Conservation (phyloP, 179 eudicot species). For the Carnegiea gigantea region DNA sequence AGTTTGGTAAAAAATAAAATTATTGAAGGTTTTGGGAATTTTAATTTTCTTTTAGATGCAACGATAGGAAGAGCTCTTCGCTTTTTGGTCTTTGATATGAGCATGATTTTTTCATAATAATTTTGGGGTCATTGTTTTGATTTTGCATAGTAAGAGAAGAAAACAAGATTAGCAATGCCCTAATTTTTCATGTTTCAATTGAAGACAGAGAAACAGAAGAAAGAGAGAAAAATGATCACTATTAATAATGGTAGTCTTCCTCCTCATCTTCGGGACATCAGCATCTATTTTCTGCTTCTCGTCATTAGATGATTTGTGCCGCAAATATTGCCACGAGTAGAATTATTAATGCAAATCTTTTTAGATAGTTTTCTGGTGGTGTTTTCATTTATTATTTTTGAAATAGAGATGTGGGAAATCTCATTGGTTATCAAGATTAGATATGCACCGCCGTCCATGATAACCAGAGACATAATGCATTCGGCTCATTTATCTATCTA, state of each 20-base stretch:
- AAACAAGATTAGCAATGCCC: background rate
- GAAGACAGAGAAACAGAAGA: background rate
- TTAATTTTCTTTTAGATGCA: background rate
- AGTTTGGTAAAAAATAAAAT: background rate
- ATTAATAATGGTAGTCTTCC: background rate
- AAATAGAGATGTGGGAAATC: background rate
- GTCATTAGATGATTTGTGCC: background rate
- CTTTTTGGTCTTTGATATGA: slow-evolving; percentile 20
- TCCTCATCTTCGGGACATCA: background rate
- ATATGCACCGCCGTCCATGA: no score
- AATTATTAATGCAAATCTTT: background rate
- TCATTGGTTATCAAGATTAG: no score
- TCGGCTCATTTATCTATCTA: no score
- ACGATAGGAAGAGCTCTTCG: slow-evolving; percentile 8
- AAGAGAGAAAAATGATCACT: background rate
- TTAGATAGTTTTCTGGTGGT: background rate
- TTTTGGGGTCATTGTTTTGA: background rate
- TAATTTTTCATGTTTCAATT: background rate
- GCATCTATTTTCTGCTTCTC: background rate
- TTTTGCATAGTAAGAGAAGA: slow-evolving; percentile 5
- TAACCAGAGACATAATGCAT: no score
- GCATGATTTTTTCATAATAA: slow-evolving; percentile 7
- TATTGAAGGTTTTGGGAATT: background rate
- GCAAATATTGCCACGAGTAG: background rate
- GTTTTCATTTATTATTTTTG: no score